phyloP scores from a whole-genome alignment of 2,329 filamentous ascomycete species.

The Pleomassaria siparia region DNA sequence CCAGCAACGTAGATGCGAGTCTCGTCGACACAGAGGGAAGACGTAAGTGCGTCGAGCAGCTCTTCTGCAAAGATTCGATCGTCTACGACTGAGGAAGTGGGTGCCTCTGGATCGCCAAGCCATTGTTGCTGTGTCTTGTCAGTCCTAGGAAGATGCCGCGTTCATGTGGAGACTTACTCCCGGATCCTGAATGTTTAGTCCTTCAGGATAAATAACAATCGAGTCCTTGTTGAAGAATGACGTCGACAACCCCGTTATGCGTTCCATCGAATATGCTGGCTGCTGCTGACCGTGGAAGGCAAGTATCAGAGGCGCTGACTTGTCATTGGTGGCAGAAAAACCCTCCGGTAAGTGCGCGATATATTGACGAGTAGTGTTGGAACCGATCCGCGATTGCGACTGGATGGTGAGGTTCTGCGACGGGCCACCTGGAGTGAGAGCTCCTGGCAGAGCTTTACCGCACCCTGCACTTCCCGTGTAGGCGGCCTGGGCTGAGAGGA shows the following conservation, averaged over 20 bases:
- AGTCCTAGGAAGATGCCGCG: constrained; percentile 1
- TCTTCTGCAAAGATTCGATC: constrained; percentile 49
- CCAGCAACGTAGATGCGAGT: constrained; percentile 49
- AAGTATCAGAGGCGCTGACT: constrained; percentile 18
- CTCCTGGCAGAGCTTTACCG: constrained; percentile 8
- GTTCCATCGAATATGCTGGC: constrained; percentile 23
- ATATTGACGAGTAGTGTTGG: constrained; percentile 12
- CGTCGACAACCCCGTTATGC: constrained; percentile 20
- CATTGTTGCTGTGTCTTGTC: constrained; percentile 28
- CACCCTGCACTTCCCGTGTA: constrained; percentile 15
- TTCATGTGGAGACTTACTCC: constrained; percentile 16
- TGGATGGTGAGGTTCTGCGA: constrained; percentile 21
- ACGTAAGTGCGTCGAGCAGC: constrained; percentile 41
- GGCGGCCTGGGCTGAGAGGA: not conserved
- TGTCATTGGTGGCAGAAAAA: constrained; percentile 16
- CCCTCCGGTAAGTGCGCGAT: constrained; percentile 18
- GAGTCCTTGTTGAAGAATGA: constrained; percentile 18
- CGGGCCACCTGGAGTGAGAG: constrained; percentile 17
- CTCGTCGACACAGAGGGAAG: constrained; percentile 48
- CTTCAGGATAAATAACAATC: constrained; percentile 26
- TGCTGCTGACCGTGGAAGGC: constrained; percentile 23
- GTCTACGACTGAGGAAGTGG: constrained; percentile 36
- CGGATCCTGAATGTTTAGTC: constrained; percentile 16
- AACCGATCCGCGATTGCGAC: constrained; percentile 17
- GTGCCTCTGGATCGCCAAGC: constrained; percentile 45